Evolutionary conservation across 768 basidiomycete species (phyloP).

Genomic region (Daedaleopsis sinensis): DNA sequence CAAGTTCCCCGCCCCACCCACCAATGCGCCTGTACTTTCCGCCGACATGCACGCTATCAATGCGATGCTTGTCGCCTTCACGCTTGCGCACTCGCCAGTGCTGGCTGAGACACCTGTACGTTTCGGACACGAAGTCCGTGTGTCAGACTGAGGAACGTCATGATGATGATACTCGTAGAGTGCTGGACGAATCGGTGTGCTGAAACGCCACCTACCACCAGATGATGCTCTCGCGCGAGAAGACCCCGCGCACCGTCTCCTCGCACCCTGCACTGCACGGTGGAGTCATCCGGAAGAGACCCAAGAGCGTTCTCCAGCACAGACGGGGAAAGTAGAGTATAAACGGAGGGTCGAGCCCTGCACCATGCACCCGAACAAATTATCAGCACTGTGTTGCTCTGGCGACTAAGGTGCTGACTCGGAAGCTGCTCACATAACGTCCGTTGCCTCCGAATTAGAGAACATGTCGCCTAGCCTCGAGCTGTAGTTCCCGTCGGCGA

Average conservation of each 20-base stretch:
- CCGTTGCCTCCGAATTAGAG: conserved; percentile 22
- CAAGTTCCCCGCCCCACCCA: conserved; percentile 24
- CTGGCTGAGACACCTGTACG: conserved; percentile 16
- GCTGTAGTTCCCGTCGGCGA: conserved; percentile 30
- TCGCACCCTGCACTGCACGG: conserved; percentile 35
- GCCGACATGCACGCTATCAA: conserved; percentile 29
- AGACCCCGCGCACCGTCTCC: conserved; percentile 28
- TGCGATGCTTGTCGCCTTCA: conserved; percentile 10
- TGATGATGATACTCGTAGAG: neutral
- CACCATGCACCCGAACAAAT: neutral
- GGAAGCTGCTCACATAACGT: conserved; percentile 27
- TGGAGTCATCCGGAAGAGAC: conserved; percentile 28
- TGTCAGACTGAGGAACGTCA: neutral
- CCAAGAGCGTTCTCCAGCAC: conserved; percentile 51
- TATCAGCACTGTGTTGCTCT: conserved; percentile 18
- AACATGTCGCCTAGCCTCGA: conserved; percentile 28
- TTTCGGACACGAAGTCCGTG: neutral
- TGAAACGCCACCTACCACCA: conserved; percentile 29
- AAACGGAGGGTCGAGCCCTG: conserved; percentile 74
- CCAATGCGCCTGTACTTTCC: conserved; percentile 22
- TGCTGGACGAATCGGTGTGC: neutral
- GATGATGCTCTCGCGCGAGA: conserved; percentile 34
- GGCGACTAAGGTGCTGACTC: too few species aligned
- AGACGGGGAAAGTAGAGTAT: conserved; percentile 63
- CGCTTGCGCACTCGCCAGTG: conserved; percentile 21